These are phyloP conservation scores for Pseudogymnoascus sp. DNA, from an alignment of 2,329 filamentous ascomycete genomes.

Conservation along the genomic window DNA sequence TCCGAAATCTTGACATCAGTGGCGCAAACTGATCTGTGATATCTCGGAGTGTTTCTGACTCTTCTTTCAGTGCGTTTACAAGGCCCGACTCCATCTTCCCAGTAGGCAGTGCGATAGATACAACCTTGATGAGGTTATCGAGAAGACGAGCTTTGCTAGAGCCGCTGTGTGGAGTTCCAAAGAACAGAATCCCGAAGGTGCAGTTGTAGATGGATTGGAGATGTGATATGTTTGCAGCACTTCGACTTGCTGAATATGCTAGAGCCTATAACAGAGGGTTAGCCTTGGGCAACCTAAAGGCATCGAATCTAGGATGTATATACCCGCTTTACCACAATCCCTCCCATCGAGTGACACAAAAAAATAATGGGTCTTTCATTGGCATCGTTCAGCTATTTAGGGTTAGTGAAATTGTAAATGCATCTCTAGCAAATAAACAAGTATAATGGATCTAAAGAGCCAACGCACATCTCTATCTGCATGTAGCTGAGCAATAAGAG, in stretches of 20 bases:
- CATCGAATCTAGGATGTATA: constrained; percentile 6
- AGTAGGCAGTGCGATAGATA: constrained; percentile 25
- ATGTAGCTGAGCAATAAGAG: constrained; percentile 28
- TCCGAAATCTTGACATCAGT: constrained; percentile 30
- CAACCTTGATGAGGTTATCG: constrained; percentile 24
- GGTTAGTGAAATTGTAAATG: neutral
- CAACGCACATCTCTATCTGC: constrained; percentile 22
- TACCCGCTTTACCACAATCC: constrained; percentile 34
- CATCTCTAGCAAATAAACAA: neutral
- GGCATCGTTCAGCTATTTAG: constrained; percentile 25
- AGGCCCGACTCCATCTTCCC: constrained; percentile 35
- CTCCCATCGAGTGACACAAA: constrained; percentile 34
- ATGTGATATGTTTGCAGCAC: constrained; percentile 24
- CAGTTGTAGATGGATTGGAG: constrained; percentile 32
- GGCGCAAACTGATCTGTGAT: constrained; percentile 33
- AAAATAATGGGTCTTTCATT: constrained; percentile 33
- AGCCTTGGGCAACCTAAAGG: neutral
- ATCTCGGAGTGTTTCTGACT: constrained; percentile 33
- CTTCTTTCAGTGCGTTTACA: constrained; percentile 45
- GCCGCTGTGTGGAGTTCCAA: constrained; percentile 32
- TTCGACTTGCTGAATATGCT: constrained; percentile 25
- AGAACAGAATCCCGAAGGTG: constrained; percentile 32
- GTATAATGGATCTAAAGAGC: neutral
- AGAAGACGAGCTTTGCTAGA: constrained; percentile 28
- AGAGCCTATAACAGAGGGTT: constrained; percentile 25